Conservation (phyloP, 1,139 yeast species). For the Yamadazyma songkhlaensis region DNA sequence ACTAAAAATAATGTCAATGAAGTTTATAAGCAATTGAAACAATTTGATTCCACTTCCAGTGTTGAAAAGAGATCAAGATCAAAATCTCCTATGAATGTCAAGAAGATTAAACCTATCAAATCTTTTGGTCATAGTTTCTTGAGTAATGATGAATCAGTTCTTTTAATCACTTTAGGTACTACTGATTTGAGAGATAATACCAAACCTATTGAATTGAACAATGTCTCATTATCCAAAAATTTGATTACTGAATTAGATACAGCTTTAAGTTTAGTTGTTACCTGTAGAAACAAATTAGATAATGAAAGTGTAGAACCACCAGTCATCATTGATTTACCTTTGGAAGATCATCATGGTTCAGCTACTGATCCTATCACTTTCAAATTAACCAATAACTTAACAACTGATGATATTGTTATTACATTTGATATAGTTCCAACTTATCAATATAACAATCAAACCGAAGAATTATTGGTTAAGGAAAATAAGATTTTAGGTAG, state of each 20-base stretch:
- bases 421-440: slow-evolving; percentile 94
- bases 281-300: slow-evolving; percentile 46
- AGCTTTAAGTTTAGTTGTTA: slow-evolving; percentile 74
- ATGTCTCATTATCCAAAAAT: slow-evolving; percentile 62
- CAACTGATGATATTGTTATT: slow-evolving; percentile 56
- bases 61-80: slow-evolving; percentile 19
- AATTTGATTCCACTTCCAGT: slow-evolving; percentile 20
- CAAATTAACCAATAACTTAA: slow-evolving; percentile 50
- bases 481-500: slow-evolving; percentile 67
- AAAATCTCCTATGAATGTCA: slow-evolving; percentile 26
- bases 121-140: slow-evolving; percentile 86
- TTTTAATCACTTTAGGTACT: slow-evolving; percentile 81
- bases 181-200: slow-evolving; percentile 66
- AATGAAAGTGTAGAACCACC: slow-evolving; percentile 59
- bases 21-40: slow-evolving; percentile 41
- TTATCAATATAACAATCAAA: slow-evolving; percentile 44
- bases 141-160: slow-evolving; percentile 58
- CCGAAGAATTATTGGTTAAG: slow-evolving; percentile 8
- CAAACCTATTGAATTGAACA: slow-evolving; percentile 68
- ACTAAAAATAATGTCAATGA: slow-evolving; percentile 34
- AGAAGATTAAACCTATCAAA: slow-evolving; percentile 54
- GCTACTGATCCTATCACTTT: slow-evolving; percentile 84
- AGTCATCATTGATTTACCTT: slow-evolving; percentile 72
- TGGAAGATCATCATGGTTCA: slow-evolving; percentile 73
- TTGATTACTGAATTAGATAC: slow-evolving; percentile 85